phyloP scores from a whole-genome alignment of 306 rosid genomes.

The Acacia confusa region DNA sequence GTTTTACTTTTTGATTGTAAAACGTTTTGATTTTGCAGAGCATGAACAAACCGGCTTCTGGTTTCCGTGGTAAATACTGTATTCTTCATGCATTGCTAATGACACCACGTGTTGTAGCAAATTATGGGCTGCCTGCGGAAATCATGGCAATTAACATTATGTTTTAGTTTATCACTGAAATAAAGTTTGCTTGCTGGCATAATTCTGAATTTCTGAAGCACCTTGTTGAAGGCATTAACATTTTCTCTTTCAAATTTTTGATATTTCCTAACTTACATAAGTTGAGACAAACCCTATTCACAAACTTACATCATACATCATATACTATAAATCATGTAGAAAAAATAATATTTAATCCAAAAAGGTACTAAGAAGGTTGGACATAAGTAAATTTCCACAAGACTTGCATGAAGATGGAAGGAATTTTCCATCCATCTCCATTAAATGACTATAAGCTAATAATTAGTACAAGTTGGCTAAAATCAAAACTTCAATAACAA shows the following conservation, averaged over 20 bases:
- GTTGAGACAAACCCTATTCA: too few species aligned
- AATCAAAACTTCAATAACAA: conserved; percentile 21
- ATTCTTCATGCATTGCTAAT: conserved; percentile 30
- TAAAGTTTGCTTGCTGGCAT: conserved; percentile 37
- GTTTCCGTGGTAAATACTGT: conserved; percentile 44
- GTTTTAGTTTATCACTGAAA: conserved; percentile 38
- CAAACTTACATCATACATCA: too few species aligned
- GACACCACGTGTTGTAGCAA: conserved; percentile 37
- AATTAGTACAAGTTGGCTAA: conserved; percentile 7
- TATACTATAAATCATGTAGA: too few species aligned
- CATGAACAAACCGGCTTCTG: conserved; percentile 41
- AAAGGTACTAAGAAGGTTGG: not conserved
- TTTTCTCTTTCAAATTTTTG: not conserved
- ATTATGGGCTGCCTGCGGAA: conserved; percentile 34
- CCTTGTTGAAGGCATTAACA: not conserved
- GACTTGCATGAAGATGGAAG: not conserved
- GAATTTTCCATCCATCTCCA: conserved; percentile 2
- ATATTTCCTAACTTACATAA: not conserved
- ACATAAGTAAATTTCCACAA: conserved; percentile 1
- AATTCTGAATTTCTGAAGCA: conserved; percentile 22
- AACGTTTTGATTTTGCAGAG: conserved; percentile 43
- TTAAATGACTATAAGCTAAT: not conserved
- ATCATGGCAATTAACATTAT: conserved; percentile 39
- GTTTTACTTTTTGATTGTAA: conserved; percentile 38
- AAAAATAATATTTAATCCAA: too few species aligned